Evolutionary conservation across 768 basidiomycete genomes (phyloP).

Genomic region (Calocybe indica): DNA sequence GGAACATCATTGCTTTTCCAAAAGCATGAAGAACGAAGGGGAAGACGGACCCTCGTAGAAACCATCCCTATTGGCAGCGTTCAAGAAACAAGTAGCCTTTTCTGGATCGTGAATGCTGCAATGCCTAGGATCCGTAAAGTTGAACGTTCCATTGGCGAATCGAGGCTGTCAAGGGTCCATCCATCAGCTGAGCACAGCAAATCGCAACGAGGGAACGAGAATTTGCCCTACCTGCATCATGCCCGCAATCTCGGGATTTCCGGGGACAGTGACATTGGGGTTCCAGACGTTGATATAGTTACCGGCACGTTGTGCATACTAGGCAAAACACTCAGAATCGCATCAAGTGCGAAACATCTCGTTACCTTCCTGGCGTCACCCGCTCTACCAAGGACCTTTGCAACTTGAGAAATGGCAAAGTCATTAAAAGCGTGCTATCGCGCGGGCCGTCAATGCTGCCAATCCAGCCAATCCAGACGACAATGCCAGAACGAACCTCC

Average conservation of each 20-base stretch:
- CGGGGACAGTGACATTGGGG: conserved; percentile 46
- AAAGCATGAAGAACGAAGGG: neutral
- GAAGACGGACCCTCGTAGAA: conserved; percentile 50
- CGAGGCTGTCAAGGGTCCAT: conserved; percentile 31
- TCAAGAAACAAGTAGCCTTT: conserved; percentile 53
- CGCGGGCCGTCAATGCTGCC: neutral
- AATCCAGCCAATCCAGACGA: too few species aligned
- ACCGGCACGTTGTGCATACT: conserved; percentile 50
- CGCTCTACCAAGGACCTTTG: conserved; percentile 43
- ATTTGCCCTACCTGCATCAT: conserved; percentile 49
- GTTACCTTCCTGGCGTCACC: conserved; percentile 46
- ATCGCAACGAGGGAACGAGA: neutral
- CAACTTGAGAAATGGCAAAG: conserved; percentile 60
- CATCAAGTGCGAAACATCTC: neutral
- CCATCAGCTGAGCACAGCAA: neutral
- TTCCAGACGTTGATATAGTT: conserved; percentile 62
- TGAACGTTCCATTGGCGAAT: conserved; percentile 54
- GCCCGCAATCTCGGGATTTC: conserved; percentile 37
- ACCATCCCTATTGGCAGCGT: conserved; percentile 49
- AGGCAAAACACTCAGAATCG: neutral
- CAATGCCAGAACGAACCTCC: conserved; percentile 32
- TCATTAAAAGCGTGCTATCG: conserved; percentile 56
- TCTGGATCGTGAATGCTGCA: conserved; percentile 59
- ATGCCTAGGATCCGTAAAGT: conserved; percentile 61
- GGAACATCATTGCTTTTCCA: too few species aligned